Evolutionary conservation across 169 alveolate species (phyloP).

Genomic region (Plasmodium adleri): DNA sequence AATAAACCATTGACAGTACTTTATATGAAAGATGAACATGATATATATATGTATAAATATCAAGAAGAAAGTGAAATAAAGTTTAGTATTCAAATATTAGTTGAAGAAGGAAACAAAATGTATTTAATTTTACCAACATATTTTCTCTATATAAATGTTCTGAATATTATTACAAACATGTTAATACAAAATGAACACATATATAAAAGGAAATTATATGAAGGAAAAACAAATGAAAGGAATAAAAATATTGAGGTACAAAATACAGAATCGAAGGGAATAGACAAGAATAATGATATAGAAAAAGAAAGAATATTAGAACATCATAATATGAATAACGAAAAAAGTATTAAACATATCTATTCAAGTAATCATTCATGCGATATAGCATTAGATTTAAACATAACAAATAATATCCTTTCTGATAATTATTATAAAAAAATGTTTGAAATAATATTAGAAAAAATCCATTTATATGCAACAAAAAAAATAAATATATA

Average conservation of each 20-base stretch:
- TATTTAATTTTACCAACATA: constrained; percentile 64
- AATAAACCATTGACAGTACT: constrained; percentile 40
- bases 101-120: constrained; percentile 31
- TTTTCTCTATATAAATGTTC: constrained; percentile 38
- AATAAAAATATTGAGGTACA: too few species aligned
- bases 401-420: constrained; percentile 14
- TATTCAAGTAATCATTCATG: not conserved
- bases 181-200: constrained; percentile 28
- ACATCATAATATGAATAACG: too few species aligned
- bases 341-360: constrained; percentile 7
- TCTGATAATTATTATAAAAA: constrained; percentile 36
- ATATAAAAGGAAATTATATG: too few species aligned
- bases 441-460: constrained; percentile 44
- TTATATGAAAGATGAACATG: constrained; percentile 11
- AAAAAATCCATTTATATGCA: constrained; percentile 35
- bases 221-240: too few species aligned
- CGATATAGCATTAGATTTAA: constrained; percentile 23
- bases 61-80: constrained; percentile 34
- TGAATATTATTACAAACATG: constrained; percentile 31
- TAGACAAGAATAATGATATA: too few species aligned
- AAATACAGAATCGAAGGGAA: too few species aligned
- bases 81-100: constrained; percentile 68
- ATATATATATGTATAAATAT: constrained; percentile 57
- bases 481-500: constrained; percentile 39
- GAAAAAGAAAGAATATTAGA: too few species aligned